Evolutionary conservation across 1,284 basidiomycete genomes (phyloP).

Genomic region (Polyporus tsugae): DNA sequence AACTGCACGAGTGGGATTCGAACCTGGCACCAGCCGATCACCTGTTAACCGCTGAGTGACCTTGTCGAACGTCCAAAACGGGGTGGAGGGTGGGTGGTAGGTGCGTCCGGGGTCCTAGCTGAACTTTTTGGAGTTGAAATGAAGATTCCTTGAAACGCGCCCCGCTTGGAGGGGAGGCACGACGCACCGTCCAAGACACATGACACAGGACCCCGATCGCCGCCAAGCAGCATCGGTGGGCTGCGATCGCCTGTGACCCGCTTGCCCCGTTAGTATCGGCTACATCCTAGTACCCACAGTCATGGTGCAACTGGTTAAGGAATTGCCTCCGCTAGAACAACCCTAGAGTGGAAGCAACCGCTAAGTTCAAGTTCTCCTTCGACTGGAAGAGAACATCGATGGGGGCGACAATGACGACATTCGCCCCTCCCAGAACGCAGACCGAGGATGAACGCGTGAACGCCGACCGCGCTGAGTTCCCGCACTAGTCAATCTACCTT

Average conservation of each 20-base stretch:
- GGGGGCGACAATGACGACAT: background rate
- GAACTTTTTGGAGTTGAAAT: too few relatives aligned
- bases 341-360: background rate
- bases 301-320: background rate
- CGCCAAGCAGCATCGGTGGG: background rate
- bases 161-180: too few relatives aligned
- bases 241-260: background rate
- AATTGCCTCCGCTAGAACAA: background rate
- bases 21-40: too few relatives aligned
- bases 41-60: too few relatives aligned
- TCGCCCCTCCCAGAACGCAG: too few relatives aligned
- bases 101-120: too few relatives aligned
- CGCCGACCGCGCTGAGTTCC: background rate
- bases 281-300: too few relatives aligned
- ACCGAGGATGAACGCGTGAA: too few relatives aligned
- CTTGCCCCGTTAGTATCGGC: background rate
- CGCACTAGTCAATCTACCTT: slow-evolving; percentile 3
- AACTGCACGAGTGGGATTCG: too few relatives aligned
- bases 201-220: background rate
- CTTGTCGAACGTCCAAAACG: too few relatives aligned
- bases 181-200: background rate
- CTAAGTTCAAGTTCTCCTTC: background rate
- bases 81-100: too few relatives aligned
- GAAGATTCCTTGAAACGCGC: too few relatives aligned
- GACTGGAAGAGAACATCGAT: background rate